Evolutionary conservation across 2,329 filamentous ascomycete species (phyloP), one percentile per base, ranked within the genome.

Genomic region (Colletotrichum tofieldiae): DNA sequence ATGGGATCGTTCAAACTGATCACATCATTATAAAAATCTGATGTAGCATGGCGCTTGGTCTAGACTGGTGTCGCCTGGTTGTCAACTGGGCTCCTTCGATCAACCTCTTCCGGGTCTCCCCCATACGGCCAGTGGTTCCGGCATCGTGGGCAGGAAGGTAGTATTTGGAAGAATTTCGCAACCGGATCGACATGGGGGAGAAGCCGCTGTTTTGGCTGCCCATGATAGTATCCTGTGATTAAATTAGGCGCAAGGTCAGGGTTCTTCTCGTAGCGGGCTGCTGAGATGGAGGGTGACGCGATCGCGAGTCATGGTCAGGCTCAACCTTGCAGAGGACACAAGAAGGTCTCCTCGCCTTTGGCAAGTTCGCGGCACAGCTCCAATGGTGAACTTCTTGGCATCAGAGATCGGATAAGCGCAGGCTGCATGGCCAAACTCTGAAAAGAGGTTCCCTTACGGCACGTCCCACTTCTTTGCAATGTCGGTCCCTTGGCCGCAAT

Each of bases 181-280:
- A 41, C 39, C 18, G 41, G 16, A 29, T 26, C 43, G 29, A 11
- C 39, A 58, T 61, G 41, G 45, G 43, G 54, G 26, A 45, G 43
- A 20, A 60, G 54, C 61, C 61, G 61, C 2, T 52, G 61, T 65
- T 65, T 59, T 58, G 29, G 67, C n/a, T n/a, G 62, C 45, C 18
- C 29, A 43, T 52, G 43, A 60, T 54, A 39, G 39, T 52, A 29
- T 55, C 32, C 45, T 47, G 16, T 37, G 41, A 45, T 18, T 41
- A 62, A 26, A 71, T 51, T 71, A 51, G 61, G 20, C 35, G 47
- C 68, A 71, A 37, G 68, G 63, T 67, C 63, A 71, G 49, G 68
- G 68, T 67, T 67, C 12, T 37, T 32, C 66, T 20, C 29, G 23
- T 39, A 35, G 63, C n/a, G 63, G 63, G 62, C 63, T 49, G 35